Conservation (phyloP, 768 basidiomycete species). For the Podaxis rugospora region DNA sequence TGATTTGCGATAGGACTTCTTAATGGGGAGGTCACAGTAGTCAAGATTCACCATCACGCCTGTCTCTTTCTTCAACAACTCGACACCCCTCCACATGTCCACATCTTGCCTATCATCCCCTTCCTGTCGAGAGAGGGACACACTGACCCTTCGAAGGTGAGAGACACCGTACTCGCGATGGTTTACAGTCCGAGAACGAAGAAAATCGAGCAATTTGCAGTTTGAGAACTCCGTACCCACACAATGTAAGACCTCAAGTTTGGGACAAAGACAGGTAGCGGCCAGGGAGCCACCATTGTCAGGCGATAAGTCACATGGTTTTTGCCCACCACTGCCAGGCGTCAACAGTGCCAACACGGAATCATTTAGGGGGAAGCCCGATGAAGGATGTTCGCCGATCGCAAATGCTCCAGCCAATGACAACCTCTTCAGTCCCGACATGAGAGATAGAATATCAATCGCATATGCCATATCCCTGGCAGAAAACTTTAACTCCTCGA, state of each 20-base stretch:
- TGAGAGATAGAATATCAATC: not conserved
- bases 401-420: not conserved
- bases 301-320: not conserved
- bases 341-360: not conserved
- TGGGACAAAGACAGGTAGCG: not conserved
- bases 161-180: not conserved
- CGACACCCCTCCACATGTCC: not conserved
- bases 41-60: not conserved
- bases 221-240: too few species aligned
- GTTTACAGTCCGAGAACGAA: not conserved
- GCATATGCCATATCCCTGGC: not conserved
- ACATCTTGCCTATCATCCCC: not conserved
- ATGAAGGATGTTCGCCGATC: too few species aligned
- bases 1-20: not conserved
- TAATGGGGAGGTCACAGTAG: not conserved
- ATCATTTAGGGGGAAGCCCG: not conserved
- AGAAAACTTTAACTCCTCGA: not conserved
- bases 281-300: not conserved
- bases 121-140: not conserved
- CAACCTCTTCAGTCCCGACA: not conserved
- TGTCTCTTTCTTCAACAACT: not conserved
- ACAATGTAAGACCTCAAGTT: too few species aligned
- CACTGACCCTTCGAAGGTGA: too few species aligned
- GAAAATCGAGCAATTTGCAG: too few species aligned
- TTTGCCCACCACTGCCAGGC: not conserved